Conservation (phyloP, 2,329 filamentous ascomycete species). For the Plectosphaerella sp. region DNA sequence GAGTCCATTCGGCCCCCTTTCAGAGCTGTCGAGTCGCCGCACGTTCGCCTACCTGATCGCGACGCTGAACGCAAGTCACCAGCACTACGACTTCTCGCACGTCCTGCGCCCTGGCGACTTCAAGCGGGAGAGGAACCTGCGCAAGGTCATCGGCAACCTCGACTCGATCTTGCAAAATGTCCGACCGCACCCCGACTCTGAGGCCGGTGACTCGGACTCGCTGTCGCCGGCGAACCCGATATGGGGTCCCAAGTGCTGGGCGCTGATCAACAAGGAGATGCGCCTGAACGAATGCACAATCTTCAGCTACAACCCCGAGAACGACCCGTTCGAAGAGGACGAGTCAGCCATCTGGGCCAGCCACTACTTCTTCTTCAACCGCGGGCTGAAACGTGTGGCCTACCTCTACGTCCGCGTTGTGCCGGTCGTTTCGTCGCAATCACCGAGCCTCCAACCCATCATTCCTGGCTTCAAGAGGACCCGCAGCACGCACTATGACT, state of each 20-base stretch:
- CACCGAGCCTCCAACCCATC: conserved; percentile 20
- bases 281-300: conserved; percentile 80
- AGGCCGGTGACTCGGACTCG: conserved; percentile 34
- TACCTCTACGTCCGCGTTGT: conserved; percentile 93
- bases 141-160: conserved; percentile 78
- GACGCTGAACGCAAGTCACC: conserved; percentile 88
- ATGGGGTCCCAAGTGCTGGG: conserved; percentile 92
- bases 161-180: conserved; percentile 86
- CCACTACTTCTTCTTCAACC: conserved; percentile 98
- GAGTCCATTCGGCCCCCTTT: conserved; percentile 87
- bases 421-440: conserved; percentile 62
- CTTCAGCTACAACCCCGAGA: conserved; percentile 84
- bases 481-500: conserved; percentile 16
- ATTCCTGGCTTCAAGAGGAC: conserved; percentile 15
- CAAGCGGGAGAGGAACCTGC: conserved; percentile 73
- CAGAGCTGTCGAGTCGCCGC: conserved; percentile 80
- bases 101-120: conserved; percentile 88
- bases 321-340: conserved; percentile 87
- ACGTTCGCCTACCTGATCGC: conserved; percentile 96
- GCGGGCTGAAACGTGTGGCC: conserved; percentile 82
- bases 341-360: conserved; percentile 92
- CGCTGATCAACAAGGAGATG: conserved; percentile 92
- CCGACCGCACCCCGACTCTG: conserved; percentile 56
- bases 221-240: conserved; percentile 41
- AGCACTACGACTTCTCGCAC: conserved; percentile 92